These are phyloP conservation scores for Harrya chromipes DNA, from an alignment of 768 basidiomycete species.

Conservation along the genomic window DNA sequence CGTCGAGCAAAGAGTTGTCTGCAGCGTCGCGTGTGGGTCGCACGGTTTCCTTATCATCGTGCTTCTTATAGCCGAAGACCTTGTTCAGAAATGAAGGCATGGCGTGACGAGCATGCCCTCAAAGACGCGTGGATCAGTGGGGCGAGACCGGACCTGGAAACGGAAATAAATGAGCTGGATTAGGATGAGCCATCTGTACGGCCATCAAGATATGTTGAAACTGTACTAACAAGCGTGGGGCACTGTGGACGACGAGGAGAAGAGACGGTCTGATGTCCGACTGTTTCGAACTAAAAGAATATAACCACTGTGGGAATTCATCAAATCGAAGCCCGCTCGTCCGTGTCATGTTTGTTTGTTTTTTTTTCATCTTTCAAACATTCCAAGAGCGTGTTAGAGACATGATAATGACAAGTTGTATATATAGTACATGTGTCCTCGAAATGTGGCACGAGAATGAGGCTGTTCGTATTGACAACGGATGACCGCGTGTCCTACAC, in stretches of 20 bases:
- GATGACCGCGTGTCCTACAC: neutral
- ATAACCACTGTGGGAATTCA: constrained; percentile 15
- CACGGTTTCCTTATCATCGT: constrained; percentile 45
- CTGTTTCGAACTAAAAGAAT: constrained; percentile 1
- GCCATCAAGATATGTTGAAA: neutral
- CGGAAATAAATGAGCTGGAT: too few species aligned
- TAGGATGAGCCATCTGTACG: constrained; percentile 4
- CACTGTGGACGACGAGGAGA: neutral
- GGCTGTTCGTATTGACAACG: constrained; percentile 22
- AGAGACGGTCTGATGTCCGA: too few species aligned
- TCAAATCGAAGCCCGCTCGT: neutral
- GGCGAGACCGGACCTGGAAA: constrained; percentile 4
- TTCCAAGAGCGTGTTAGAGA: too few species aligned
- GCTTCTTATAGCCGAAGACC: constrained; percentile 72
- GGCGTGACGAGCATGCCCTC: constrained; percentile 17
- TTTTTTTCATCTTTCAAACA: neutral
- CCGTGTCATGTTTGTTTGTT: neutral
- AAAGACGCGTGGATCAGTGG: constrained; percentile 10
- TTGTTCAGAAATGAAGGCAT: constrained; percentile 74
- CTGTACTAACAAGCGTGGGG: constrained; percentile 3
- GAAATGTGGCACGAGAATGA: too few species aligned
- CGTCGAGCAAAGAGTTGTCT: constrained; percentile 56
- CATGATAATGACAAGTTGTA: neutral
- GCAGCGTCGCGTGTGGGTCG: constrained; percentile 34
- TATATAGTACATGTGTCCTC: neutral